Evolutionary conservation across 768 basidiomycete genomes (phyloP).

Genomic region (Sistotremastrum niveocremeum): DNA sequence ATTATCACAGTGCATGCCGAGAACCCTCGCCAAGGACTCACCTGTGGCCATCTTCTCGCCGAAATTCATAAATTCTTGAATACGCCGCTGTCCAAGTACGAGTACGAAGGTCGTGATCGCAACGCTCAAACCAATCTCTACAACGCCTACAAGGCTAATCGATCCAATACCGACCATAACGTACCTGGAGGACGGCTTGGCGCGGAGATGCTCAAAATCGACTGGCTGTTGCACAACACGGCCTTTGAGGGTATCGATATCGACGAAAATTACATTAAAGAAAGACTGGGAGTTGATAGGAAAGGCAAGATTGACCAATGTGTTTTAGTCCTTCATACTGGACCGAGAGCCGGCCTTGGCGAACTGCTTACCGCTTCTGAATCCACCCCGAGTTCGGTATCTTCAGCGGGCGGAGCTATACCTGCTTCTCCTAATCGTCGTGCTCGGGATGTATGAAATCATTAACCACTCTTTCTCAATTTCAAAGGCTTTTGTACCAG

Average conservation of each 20-base stretch:
- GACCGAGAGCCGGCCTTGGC: too few relatives aligned
- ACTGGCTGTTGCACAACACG: conserved; percentile 46
- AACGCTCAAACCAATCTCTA: conserved; percentile 29
- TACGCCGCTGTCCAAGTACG: conserved; percentile 33
- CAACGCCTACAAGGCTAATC: conserved; percentile 48
- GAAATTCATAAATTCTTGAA: conserved; percentile 37
- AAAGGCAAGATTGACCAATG: too few relatives aligned
- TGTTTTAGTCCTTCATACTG: too few relatives aligned
- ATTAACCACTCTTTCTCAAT: too few relatives aligned
- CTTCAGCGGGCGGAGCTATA: too few relatives aligned
- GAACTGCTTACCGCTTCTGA: too few relatives aligned
- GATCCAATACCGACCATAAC: conserved; percentile 38
- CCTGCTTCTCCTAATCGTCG: too few relatives aligned
- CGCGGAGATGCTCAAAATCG: conserved; percentile 48
- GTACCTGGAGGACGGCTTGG: conserved; percentile 61
- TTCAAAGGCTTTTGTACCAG: too few relatives aligned
- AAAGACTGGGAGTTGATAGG: too few relatives aligned
- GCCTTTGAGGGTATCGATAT: conserved; percentile 48
- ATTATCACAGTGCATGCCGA: conserved; percentile 33
- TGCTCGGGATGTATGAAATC: too few relatives aligned
- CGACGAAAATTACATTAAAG: conserved; percentile 19
- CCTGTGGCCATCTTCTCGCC: conserved; percentile 55
- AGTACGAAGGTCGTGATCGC: conserved; percentile 31
- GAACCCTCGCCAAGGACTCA: conserved; percentile 37
- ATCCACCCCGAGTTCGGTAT: too few relatives aligned